Base-by-base conservation (phyloP, 2,329 filamentous ascomycete species). In the Zymoseptoria pseudotritici region DNA sequence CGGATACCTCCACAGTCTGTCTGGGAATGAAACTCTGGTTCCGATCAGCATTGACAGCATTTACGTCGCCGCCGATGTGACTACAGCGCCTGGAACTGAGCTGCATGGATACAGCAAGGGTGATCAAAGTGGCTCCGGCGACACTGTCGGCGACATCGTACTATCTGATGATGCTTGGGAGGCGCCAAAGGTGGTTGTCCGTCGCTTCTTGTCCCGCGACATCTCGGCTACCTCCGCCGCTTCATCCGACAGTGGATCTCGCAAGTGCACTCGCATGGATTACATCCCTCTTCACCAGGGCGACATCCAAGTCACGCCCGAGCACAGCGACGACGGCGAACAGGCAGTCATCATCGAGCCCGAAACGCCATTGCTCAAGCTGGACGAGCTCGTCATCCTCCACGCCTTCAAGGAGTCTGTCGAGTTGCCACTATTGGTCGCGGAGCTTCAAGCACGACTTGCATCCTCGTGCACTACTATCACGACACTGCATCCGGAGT, bases 41-140 rank as follows among this genome's bases (percentile, higher is more conserved):
- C 61, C 61, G 17, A 55, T 54, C 60, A 60, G 53, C n/a, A 56
- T 64, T 13, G 59, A 62, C 13, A 24, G 51, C 24, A 58, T 63
- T 24, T 63, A 36, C 21, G 53, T 63, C 10, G 55, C 59, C 13
- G 59, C 61, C 17, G 21, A 61, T 13, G 22, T 59, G 24, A 50
- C 57, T 9, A 49, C 17, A 11, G 24, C 29, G 6, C 54, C 54
- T 4, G 59, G 29, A 8, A 52, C 50, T 13, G 56, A 54, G 46
- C 29, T 57, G 21, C 20, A 54, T 21, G 58, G 58, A 19, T 59
- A 51, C 57, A 29, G 46, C 53, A 11, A 55, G 20, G 49, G 56
- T 20, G 31, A 26, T 6, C 56, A 53, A 21, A 53, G 56, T 20
- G 29, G 26, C 10, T 53, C 55, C 3, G 55, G 55, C 42, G 55